A percentile compares a stretch with the other conserved stretches of the same genome.
These are phyloP conservation scores for Dactylellina cionopaga DNA, from an alignment of 2,329 filamentous ascomycete genomes.

Conservation along the genomic window DNA sequence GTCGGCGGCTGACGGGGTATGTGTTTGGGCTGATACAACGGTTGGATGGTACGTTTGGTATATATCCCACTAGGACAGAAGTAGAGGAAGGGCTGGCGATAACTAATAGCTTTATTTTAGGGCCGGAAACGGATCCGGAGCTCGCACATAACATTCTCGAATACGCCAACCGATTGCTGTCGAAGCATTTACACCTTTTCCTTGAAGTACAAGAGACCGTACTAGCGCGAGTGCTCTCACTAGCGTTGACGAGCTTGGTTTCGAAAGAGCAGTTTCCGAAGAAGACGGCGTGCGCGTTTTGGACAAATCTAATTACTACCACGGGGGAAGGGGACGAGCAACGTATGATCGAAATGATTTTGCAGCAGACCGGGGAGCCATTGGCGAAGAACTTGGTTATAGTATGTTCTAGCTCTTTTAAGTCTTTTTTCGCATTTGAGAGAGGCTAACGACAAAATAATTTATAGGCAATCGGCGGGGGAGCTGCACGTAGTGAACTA, in stretches of 20 bases:
- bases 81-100: neutral
- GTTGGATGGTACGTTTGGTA: constrained; percentile 66
- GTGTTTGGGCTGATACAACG: constrained; percentile 71
- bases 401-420: too few relatives aligned
- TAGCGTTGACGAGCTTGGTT: constrained; percentile 75
- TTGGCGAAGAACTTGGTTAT: constrained; percentile 56
- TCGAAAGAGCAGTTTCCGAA: constrained; percentile 80
- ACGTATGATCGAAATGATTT: constrained; percentile 59
- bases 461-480: constrained; percentile 71
- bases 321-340: constrained; percentile 64
- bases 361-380: constrained; percentile 56
- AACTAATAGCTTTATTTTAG: constrained; percentile 58
- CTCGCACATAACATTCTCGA: constrained; percentile 79
- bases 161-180: constrained; percentile 73
- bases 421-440: neutral
- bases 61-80: constrained; percentile 47
- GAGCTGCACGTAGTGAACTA: constrained; percentile 75
- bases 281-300: constrained; percentile 77
- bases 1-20: constrained; percentile 69
- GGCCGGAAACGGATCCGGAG: constrained; percentile 74
- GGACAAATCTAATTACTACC: constrained; percentile 67
- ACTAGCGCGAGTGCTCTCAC: constrained; percentile 68
- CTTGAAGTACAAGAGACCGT: constrained; percentile 69
- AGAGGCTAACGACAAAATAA: neutral
- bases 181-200: constrained; percentile 72